Evolutionary conservation across 2,329 filamentous ascomycete genomes (phyloP).

Genomic region (Neonectria coccinea): DNA sequence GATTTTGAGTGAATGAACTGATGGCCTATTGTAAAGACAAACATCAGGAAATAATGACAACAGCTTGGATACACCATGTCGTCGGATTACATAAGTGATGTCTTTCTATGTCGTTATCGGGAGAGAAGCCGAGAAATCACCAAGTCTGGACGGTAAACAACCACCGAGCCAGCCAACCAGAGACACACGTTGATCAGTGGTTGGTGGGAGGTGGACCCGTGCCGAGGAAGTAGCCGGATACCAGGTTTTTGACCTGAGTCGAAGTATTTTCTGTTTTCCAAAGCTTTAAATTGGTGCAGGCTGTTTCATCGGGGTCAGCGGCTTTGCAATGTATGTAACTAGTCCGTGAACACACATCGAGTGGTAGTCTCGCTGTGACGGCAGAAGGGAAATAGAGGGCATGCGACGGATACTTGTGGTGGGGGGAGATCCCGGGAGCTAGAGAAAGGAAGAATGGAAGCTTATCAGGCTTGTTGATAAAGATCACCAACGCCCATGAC

Average conservation of each 20-base stretch:
- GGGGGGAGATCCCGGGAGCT: not conserved
- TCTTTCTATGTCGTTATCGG: not conserved
- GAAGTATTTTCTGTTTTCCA: not conserved
- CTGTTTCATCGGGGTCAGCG: not conserved
- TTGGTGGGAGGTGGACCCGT: slow-evolving; percentile 43
- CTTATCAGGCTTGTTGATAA: not conserved
- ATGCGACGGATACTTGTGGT: not conserved
- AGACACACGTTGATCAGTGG: slow-evolving; percentile 39
- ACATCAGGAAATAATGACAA: not conserved
- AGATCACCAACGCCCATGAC: not conserved
- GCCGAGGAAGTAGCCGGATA: slow-evolving; percentile 39
- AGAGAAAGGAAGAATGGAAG: not conserved
- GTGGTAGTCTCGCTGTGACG: not conserved
- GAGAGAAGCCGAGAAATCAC: not conserved
- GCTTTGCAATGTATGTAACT: not conserved
- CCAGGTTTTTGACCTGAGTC: slow-evolving; percentile 9
- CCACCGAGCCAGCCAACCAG: slow-evolving; percentile 30
- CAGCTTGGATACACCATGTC: not conserved
- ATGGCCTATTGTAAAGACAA: not conserved
- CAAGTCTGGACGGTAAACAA: not conserved
- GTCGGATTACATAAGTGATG: not conserved
- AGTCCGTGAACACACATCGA: not conserved
- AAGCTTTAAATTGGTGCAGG: not conserved
- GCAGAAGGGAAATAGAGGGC: not conserved
- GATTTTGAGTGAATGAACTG: slow-evolving; percentile 10